phyloP scores from a whole-genome alignment of 306 rosid species.

The Ormosia semicastrata region DNA sequence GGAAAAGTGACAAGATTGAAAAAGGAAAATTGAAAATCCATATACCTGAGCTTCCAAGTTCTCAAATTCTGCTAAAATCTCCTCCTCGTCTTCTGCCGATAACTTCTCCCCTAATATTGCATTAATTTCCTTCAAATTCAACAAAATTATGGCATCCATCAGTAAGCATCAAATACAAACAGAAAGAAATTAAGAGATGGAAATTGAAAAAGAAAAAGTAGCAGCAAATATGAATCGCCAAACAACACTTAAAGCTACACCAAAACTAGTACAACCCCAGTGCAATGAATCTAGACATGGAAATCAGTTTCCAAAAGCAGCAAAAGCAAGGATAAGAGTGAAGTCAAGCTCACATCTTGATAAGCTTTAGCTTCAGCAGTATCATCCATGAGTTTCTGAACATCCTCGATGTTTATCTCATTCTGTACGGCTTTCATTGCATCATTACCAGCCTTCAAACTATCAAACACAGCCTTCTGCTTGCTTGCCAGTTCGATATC shows the following conservation, averaged over 20 bases:
- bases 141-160: slow-evolving; percentile 17
- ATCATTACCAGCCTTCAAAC: slow-evolving; percentile 83
- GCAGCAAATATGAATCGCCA: neutral
- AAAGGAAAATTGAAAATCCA: neutral
- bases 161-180: neutral
- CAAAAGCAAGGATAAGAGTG: slow-evolving; percentile 2
- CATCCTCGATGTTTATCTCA: slow-evolving; percentile 91
- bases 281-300: neutral
- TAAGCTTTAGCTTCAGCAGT: slow-evolving; percentile 94
- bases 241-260: neutral
- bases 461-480: slow-evolving; percentile 91
- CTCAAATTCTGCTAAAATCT: slow-evolving; percentile 83
- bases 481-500: slow-evolving; percentile 93
- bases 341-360: slow-evolving; percentile 78
- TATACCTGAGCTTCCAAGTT: slow-evolving; percentile 80
- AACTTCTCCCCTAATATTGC: slow-evolving; percentile 84
- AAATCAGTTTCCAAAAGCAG: slow-evolving; percentile 17
- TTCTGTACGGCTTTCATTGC: slow-evolving; percentile 87
- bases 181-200: neutral
- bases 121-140: slow-evolving; percentile 73
- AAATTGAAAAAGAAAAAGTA: slow-evolving; percentile 23
- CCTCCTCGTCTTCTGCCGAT: slow-evolving; percentile 94
- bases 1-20: neutral
- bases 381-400: slow-evolving; percentile 92
- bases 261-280: slow-evolving; percentile 4